Evolutionary conservation across 1,284 basidiomycete genomes (phyloP).

Genomic region (Farysia itapuensis): DNA sequence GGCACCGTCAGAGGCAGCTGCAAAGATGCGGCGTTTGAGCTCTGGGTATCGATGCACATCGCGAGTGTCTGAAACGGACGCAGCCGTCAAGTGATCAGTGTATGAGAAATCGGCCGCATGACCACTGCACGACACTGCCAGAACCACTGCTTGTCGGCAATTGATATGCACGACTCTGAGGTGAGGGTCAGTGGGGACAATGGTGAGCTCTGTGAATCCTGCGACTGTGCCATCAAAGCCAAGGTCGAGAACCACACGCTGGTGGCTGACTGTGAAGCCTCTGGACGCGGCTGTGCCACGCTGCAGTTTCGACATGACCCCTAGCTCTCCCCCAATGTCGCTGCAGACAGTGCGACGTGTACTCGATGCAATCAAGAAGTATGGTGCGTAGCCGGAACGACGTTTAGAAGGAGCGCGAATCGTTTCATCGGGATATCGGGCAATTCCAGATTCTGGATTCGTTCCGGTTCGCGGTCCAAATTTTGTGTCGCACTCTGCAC

Average conservation of each 20-base stretch:
- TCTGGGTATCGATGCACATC: slow-evolving; percentile 90
- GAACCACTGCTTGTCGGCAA: slow-evolving; percentile 78
- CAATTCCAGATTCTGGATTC: too few relatives aligned
- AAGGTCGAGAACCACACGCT: slow-evolving; percentile 86
- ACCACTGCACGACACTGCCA: slow-evolving; percentile 68
- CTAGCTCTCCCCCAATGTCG: neutral
- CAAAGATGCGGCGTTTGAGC: slow-evolving; percentile 87
- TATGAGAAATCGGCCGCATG: slow-evolving; percentile 70
- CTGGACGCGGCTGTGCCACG: slow-evolving; percentile 29
- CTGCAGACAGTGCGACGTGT: too few relatives aligned
- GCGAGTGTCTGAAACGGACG: slow-evolving; percentile 67
- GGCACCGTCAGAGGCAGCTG: slow-evolving; percentile 82
- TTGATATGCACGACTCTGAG: slow-evolving; percentile 80
- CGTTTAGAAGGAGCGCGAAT: too few relatives aligned
- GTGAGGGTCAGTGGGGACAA: slow-evolving; percentile 74
- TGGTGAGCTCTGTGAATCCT: slow-evolving; percentile 80
- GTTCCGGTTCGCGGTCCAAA: neutral
- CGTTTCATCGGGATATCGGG: too few relatives aligned
- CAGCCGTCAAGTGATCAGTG: slow-evolving; percentile 73
- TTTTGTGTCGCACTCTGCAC: neutral
- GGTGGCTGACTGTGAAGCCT: slow-evolving; percentile 66
- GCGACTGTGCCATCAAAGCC: slow-evolving; percentile 69
- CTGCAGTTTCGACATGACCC: slow-evolving; percentile 24
- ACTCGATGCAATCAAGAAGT: too few relatives aligned
- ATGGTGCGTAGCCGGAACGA: too few relatives aligned